Percentiles rank a stretch among this genome's conserved stretches.
Conservation (phyloP, 345 rosid genomes). For the Brassica juncea region DNA sequence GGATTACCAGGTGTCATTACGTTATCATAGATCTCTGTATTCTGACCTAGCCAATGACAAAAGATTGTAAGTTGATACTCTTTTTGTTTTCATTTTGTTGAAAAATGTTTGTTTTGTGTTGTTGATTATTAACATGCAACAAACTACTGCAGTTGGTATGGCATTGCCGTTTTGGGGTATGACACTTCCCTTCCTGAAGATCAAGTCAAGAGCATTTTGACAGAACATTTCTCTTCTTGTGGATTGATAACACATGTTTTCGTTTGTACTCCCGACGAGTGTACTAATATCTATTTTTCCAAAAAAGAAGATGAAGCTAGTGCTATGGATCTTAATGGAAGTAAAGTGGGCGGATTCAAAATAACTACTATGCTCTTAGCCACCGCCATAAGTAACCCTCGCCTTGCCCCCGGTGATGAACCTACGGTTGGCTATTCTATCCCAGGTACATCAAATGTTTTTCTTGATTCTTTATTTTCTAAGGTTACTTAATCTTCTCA, state of each 20-base stretch:
- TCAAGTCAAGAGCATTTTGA: not conserved
- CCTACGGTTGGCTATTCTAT: not conserved
- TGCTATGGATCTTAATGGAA: not conserved
- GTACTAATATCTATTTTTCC: not conserved
- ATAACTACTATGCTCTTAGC: not conserved
- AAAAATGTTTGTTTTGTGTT: not conserved
- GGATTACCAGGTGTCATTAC: not conserved
- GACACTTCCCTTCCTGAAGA: not conserved
- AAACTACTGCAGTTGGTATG: not conserved
- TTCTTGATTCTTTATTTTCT: not conserved
- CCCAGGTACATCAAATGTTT: not conserved
- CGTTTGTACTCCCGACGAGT: not conserved
- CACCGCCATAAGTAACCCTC: not conserved
- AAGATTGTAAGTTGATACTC: not conserved
- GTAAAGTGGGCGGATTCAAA: not conserved
- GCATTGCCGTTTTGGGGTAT: not conserved
- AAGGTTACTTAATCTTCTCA: not conserved
- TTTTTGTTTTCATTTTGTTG: not conserved
- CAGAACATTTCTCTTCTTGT: not conserved
- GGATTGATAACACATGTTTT: not conserved
- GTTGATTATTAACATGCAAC: not conserved
- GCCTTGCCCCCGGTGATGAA: not conserved
- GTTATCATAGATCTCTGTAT: not conserved
- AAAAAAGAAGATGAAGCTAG: not conserved
- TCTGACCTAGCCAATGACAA: not conserved